phyloP scores from a whole-genome alignment of 305 asterid species.

The Fraxinus velutina region DNA sequence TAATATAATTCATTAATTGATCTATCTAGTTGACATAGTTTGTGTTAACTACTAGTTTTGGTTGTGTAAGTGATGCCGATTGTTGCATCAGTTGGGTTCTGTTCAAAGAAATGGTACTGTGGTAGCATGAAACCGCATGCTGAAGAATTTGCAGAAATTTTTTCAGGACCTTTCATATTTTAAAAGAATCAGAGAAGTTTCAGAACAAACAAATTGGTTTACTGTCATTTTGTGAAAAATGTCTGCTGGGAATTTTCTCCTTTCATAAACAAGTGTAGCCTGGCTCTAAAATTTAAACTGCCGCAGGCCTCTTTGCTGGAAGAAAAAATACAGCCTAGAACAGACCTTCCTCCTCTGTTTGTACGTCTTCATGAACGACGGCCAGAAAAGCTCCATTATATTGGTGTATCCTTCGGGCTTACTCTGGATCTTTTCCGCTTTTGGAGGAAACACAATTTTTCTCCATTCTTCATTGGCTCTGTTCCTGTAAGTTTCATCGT shows the following conservation, averaged over 20 bases:
- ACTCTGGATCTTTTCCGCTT: slow-evolving; percentile 82
- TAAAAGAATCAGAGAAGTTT: background rate
- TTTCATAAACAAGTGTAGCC: background rate
- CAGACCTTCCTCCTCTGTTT: slow-evolving; percentile 78
- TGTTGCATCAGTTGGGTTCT: background rate
- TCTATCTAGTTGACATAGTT: background rate
- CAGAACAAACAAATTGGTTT: slow-evolving; percentile 1
- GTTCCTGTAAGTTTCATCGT: slow-evolving; percentile 48
- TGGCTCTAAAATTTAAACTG: slow-evolving; percentile 4
- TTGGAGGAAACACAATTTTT: slow-evolving; percentile 85
- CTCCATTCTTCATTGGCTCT: slow-evolving; percentile 75
- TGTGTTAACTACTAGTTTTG: background rate
- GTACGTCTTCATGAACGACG: slow-evolving; percentile 74
- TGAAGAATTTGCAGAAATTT: background rate
- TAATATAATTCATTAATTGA: background rate
- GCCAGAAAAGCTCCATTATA: slow-evolving; percentile 85
- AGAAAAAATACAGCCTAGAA: slow-evolving; percentile 72
- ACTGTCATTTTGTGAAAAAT: background rate
- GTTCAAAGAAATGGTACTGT: background rate
- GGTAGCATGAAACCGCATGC: background rate
- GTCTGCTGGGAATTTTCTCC: background rate
- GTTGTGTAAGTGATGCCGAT: background rate
- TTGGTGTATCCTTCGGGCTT: slow-evolving; percentile 89
- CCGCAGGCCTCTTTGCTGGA: slow-evolving; percentile 71
- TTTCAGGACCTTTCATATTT: background rate